These are phyloP conservation scores for Brasenia schreberi DNA, from an alignment of 164 flowering plant genomes.

Conservation along the genomic window DNA sequence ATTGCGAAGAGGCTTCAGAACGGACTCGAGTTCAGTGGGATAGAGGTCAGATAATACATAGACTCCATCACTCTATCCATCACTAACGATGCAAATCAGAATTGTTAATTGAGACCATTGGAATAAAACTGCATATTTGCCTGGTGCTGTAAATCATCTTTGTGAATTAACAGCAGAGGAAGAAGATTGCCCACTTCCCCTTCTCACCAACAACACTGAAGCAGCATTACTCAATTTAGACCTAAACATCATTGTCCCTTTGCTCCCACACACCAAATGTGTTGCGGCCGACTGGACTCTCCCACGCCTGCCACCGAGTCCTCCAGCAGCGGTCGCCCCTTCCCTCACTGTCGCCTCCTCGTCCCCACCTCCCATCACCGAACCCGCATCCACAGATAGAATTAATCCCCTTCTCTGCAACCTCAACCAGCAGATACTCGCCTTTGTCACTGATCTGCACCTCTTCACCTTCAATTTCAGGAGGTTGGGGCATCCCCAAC, in stretches of 20 bases:
- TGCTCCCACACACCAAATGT: slow-evolving; percentile 19
- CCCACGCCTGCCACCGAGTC: not conserved
- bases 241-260: slow-evolving; percentile 13
- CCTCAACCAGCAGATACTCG: slow-evolving; percentile 7
- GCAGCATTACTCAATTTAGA: slow-evolving; percentile 10
- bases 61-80: too few species aligned
- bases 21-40: too few species aligned
- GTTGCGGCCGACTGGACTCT: not conserved
- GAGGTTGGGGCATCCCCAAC: slow-evolving; percentile 18
- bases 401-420: slow-evolving; percentile 8
- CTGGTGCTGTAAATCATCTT: not conserved
- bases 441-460: slow-evolving; percentile 16
- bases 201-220: not conserved
- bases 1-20: too few species aligned
- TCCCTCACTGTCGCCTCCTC: slow-evolving; percentile 2
- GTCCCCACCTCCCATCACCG: slow-evolving; percentile 7
- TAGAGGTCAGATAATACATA: too few species aligned
- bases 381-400: slow-evolving; percentile 16
- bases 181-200: not conserved
- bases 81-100: too few species aligned
- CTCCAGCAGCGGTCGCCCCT: not conserved
- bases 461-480: slow-evolving; percentile 25
- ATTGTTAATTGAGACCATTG: too few species aligned
- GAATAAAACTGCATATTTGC: not conserved
- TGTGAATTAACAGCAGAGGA: not conserved